Conservation (phyloP, 1,139 yeast genomes). For the Pichia sp. region DNA sequence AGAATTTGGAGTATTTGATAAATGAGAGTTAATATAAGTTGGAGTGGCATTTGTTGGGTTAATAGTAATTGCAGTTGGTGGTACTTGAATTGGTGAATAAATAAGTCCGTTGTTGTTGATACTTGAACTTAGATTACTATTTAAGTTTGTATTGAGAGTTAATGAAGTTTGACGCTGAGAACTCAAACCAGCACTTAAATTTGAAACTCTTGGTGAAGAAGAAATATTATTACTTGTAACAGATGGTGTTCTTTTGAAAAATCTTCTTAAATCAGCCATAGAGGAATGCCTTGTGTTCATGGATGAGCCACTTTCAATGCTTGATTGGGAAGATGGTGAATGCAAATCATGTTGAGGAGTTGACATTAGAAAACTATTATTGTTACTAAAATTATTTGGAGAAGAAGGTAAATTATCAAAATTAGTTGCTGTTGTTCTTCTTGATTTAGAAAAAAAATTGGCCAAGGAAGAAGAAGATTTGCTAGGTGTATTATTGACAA, state of each 20-base stretch:
- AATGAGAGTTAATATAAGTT: neutral
- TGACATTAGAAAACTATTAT: slow-evolving; percentile 2
- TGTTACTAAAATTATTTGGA: slow-evolving; percentile 20
- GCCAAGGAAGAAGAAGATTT: slow-evolving; percentile 44
- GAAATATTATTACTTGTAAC: slow-evolving; percentile 14
- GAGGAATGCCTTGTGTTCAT: slow-evolving; percentile 48
- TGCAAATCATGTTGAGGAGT: slow-evolving; percentile 15
- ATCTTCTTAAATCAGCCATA: slow-evolving; percentile 71
- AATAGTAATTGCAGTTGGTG: slow-evolving; percentile 17
- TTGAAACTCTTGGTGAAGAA: slow-evolving; percentile 38
- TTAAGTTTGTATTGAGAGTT: neutral
- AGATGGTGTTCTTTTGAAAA: slow-evolving; percentile 46
- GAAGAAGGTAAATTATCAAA: slow-evolving; percentile 22
- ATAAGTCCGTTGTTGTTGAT: slow-evolving; percentile 3
- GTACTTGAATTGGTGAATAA: slow-evolving; percentile 16
- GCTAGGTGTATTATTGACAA: slow-evolving; percentile 7
- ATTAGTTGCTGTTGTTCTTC: slow-evolving; percentile 26
- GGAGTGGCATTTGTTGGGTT: slow-evolving; percentile 22
- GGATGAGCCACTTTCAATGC: slow-evolving; percentile 12
- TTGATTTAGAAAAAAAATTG: slow-evolving; percentile 43
- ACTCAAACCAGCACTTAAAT: slow-evolving; percentile 31
- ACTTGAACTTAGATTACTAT: neutral
- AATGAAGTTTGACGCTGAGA: slow-evolving; percentile 22
- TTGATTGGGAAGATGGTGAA: slow-evolving; percentile 26
- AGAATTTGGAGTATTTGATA: slow-evolving; percentile 11